phyloP scores from a whole-genome alignment of 768 basidiomycete genomes.

The Amanita polypyramis region DNA sequence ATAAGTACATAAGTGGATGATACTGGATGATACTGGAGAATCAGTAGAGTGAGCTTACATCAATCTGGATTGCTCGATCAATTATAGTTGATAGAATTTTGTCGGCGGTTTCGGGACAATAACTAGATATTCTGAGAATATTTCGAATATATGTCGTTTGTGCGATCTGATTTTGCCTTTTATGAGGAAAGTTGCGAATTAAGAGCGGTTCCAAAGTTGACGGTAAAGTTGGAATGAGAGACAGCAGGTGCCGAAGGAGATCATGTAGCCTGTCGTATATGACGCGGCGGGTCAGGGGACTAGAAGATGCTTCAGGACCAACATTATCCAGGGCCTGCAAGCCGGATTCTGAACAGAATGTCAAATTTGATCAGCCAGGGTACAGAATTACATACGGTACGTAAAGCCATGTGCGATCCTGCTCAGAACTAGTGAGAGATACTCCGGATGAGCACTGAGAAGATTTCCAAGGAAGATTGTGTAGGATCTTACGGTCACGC shows the following conservation, averaged over 20 bases:
- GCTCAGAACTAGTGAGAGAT: slow-evolving; percentile 72
- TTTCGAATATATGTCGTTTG: slow-evolving; percentile 92
- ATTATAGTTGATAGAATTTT: slow-evolving; percentile 80
- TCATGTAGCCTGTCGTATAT: slow-evolving; percentile 83
- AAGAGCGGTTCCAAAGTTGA: slow-evolving; percentile 81
- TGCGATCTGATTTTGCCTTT: slow-evolving; percentile 68
- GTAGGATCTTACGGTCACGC: slow-evolving; percentile 77
- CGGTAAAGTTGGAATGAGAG: slow-evolving; percentile 85
- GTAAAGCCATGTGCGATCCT: slow-evolving; percentile 83
- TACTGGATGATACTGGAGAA: background rate
- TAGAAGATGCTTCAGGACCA: slow-evolving; percentile 52
- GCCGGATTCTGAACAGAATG: slow-evolving; percentile 50
- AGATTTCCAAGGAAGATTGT: slow-evolving; percentile 86
- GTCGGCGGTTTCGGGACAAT: slow-evolving; percentile 82
- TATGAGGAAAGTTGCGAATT: slow-evolving; percentile 83
- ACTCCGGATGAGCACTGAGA: slow-evolving; percentile 85
- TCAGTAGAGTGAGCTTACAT: slow-evolving; percentile 45
- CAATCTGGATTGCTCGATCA: slow-evolving; percentile 92
- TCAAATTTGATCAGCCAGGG: slow-evolving; percentile 4
- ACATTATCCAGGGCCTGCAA: slow-evolving; percentile 48
- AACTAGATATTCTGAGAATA: slow-evolving; percentile 67
- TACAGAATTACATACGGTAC: slow-evolving; percentile 52
- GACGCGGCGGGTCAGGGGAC: slow-evolving; percentile 67
- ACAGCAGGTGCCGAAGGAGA: slow-evolving; percentile 78
- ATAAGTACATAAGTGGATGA: background rate